Base-by-base conservation (phyloP, 106 monocot genomes). In the Dendrobium chrysotoxum region DNA sequence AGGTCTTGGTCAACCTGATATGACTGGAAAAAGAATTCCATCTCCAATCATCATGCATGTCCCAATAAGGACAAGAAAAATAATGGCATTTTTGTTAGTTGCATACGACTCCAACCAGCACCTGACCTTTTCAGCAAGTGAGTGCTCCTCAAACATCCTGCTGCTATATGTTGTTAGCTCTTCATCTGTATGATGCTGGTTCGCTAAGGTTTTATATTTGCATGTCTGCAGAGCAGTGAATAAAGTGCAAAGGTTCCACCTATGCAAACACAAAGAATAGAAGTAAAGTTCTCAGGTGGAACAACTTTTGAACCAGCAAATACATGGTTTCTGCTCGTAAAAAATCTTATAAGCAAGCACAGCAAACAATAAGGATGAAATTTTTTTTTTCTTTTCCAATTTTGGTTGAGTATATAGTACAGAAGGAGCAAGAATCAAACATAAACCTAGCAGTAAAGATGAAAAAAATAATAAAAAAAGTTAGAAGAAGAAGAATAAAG, bases 21-120 rank as follows among this genome's bases (percentile, higher is more conserved):
- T 77, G 5, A 85, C 88, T 13, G 88, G 85, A 30, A 85, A 85
- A n/a, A 88, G 82, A n/a, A 88, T 82, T 25, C 88, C 88, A 31
- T 88, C 88, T 4, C 88, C 80, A 28, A 85, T 88, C 28, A 88
- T 85, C 88, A 88, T 85, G 53, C 85, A 88, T 25, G 88, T 83
- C 35, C 88, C 88, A 54, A 88, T 47, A 67, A 88, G 39, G 1
- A 85, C 85, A 28, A 88, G 88, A 40, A 88, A 2, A 42, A 88
- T 75, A 6, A 88, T 45, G 46, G 77, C n/a, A 1, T 39, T 70
- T 72, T 85, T 85, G 80, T 85, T 39, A 72, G 85, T 77, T 2
- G 55, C 50, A 38, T 85, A 61, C 53, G 77, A 80, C 85, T 88
- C 85, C 15, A 88, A 65, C 55, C 82, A 21, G 58, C 65, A 66